Conservation (phyloP, 2,329 filamentous ascomycete species). For the Colletotrichum liaoningense region DNA sequence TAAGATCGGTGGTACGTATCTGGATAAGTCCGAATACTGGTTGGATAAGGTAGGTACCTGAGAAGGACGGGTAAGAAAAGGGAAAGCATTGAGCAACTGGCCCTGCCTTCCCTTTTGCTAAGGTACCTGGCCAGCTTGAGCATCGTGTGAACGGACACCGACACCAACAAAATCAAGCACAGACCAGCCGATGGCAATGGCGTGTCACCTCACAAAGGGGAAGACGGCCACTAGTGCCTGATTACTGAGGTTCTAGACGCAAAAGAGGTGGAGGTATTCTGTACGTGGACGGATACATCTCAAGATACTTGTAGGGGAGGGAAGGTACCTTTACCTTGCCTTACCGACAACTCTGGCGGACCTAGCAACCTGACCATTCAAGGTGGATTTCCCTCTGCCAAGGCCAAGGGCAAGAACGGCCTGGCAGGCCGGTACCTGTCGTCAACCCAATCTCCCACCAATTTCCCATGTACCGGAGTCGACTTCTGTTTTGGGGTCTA, state of each 20-base stretch:
- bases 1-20: no score
- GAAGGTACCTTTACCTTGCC: slow-evolving; percentile 3
- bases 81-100: background rate
- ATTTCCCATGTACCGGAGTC: slow-evolving; percentile 38
- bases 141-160: background rate
- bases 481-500: slow-evolving; percentile 31
- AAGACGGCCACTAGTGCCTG: slow-evolving; percentile 13
- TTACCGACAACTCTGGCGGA: slow-evolving; percentile 20
- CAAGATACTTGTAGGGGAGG: background rate
- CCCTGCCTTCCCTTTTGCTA: slow-evolving; percentile 3
- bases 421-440: slow-evolving; percentile 30
- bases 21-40: no score
- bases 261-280: no score
- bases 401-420: slow-evolving; percentile 12
- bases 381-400: slow-evolving; percentile 17
- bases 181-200: slow-evolving; percentile 23
- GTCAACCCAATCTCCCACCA: slow-evolving; percentile 36
- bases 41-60: background rate
- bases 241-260: background rate
- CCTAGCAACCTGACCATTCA: slow-evolving; percentile 2
- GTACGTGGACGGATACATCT: no score
- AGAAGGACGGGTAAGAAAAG: background rate
- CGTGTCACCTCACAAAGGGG: slow-evolving; percentile 20
- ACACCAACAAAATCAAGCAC: slow-evolving; percentile 13
- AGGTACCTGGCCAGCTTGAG: slow-evolving; percentile 3